Base-by-base conservation (phyloP, 176 grass and related monocot species). In the Metroxylon sagu region DNA sequence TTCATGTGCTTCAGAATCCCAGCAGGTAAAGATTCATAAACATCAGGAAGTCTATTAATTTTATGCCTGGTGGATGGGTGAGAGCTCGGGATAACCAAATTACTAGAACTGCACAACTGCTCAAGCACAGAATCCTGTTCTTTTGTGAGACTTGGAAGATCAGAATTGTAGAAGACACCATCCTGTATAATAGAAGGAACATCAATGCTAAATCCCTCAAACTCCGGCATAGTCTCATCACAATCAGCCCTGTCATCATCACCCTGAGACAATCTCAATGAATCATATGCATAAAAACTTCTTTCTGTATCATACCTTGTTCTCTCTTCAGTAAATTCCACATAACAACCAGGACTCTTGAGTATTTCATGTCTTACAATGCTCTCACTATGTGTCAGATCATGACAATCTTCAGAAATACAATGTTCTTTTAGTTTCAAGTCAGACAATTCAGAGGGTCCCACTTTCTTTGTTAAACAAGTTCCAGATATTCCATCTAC, bases 121-220 rank as follows among this genome's bases (percentile, higher is more conserved):
- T 61, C 54, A 50, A 55, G 4, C 14, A 72, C 16, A 55, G 66
- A 76, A 48, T 19, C 21, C 19, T 52, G 51, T 53, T 80, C 78
- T 57, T 66, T 53, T 29, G n/a, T 48, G 35, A 65, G 43, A 48
- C 26, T 18, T 26, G 25, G 25, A 51, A 49, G 29, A 14, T 60
- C 59, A 49, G 79, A 65, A 65, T 60, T 23, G 48, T 59, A 67
- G 52, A 28, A 49, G 27, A 53, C 57, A 56, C 72, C 54, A 54
- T 64, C 61, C 56, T 61, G 55, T 50, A 28, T 30, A 57, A 49
- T 31, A 16, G 73, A 64, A 27, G 73, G 65, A 67, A 62, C 27
- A 18, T 30, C 73, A 28, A 77, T 67, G 28, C 54, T 77, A 56
- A 77, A 82, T 21, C 71, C 79, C 56, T 82, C 79, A 69, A 77